Evolutionary conservation across 495 filamentous ascomycete genomes (phyloP).

Genomic region (Margaritispora aquatica): DNA sequence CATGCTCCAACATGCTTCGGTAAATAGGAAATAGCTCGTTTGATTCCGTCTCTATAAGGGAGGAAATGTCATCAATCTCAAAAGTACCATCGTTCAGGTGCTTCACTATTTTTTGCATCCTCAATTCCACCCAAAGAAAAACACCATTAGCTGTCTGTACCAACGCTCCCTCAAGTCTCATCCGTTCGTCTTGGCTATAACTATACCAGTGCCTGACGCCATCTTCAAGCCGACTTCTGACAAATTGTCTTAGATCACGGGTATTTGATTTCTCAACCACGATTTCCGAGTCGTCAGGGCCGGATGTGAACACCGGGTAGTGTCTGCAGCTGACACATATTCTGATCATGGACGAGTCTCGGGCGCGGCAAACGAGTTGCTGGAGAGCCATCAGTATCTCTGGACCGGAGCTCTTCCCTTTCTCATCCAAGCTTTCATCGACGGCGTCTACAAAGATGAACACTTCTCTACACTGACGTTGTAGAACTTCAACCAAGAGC

Average conservation of each 20-base stretch:
- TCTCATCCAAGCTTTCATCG: slow-evolving; percentile 31
- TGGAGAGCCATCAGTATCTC: background rate
- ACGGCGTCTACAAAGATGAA: slow-evolving; percentile 29
- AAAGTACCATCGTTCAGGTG: slow-evolving; percentile 7
- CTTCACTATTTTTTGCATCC: slow-evolving; percentile 13
- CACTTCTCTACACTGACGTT: background rate
- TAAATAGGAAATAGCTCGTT: slow-evolving; percentile 25
- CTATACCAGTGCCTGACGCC: background rate
- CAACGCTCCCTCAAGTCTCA: slow-evolving; percentile 12
- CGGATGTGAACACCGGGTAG: slow-evolving; percentile 25
- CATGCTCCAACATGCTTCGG: slow-evolving; percentile 18
- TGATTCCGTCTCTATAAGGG: slow-evolving; percentile 16
- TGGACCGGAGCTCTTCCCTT: slow-evolving; percentile 21
- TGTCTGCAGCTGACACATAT: slow-evolving; percentile 35
- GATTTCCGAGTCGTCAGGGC: slow-evolving; percentile 16
- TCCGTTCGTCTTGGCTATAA: background rate
- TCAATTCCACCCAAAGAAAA: slow-evolving; percentile 28
- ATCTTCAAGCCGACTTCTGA: slow-evolving; percentile 4
- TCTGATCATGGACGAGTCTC: background rate
- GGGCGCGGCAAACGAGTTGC: background rate
- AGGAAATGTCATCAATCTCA: slow-evolving; percentile 6
- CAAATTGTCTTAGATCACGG: slow-evolving; percentile 23
- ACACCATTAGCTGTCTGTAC: slow-evolving; percentile 23
- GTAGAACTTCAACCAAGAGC: slow-evolving; percentile 1
- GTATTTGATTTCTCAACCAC: slow-evolving; percentile 24